Base-by-base conservation (phyloP, 2,329 filamentous ascomycete species). In the Stemphylium beticola region DNA sequence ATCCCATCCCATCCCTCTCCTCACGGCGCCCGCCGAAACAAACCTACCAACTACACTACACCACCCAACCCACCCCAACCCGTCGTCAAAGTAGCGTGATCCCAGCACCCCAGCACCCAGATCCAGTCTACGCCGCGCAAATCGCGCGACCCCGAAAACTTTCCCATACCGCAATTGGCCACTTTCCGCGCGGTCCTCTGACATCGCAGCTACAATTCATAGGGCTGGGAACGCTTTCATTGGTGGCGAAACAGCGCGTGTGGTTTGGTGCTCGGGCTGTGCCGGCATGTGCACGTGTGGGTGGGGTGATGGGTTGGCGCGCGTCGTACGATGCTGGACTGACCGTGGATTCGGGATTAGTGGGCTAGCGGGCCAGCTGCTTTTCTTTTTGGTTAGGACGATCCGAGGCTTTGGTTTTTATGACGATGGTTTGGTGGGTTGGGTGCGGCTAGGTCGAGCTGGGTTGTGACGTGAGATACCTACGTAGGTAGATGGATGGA, bases 271-370 rank as follows among this genome's bases (percentile, higher is more conserved):
- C 24, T 48, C 36, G 49, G 49, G 29, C 42, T 26, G 17, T 48
- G 43, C 49, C 43, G 49, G 43, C 9, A 48, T 48, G 29, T 17
- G 26, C n/a, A n/a, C n/a, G 22, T 7, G 8, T 7, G 20, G 38
- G 49, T 53, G 49, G 49, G 36, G 49, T 53, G 49, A 53, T 37
- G 17, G 15, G 20, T 48, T 36, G 17, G 29, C 44, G 37, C 39
- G 29, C 9, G 49, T 48, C 49, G 49, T 53, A 53, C 49, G 49
- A 53, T 48, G 14, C 43, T 53, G 29, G 24, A 24, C 33, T 32
- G 44, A 53, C 43, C 43, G 20, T 24, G 32, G 8, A 9, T 20
- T 26, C 14, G 42, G 42, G 31, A 44, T 12, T 45, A n/a, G 42
- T 18, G 42, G 42, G 32, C 36, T 45, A 36, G 32, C 20, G 42